Conservation (phyloP, 306 rosid species). For the Vigna hirtella region DNA sequence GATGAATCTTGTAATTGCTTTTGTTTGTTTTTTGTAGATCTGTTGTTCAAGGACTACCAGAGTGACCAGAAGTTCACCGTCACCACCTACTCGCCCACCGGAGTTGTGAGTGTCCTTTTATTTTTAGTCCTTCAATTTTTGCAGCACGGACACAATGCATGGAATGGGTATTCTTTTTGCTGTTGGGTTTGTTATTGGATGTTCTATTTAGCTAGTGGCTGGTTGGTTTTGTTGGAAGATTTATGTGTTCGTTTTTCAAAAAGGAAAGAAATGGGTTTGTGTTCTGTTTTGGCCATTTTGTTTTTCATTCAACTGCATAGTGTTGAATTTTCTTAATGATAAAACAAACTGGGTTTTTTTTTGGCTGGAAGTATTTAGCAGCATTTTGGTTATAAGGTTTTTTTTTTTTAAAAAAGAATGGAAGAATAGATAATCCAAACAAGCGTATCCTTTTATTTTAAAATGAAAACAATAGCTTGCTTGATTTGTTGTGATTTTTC, state of each 20-base stretch:
- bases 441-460: not conserved
- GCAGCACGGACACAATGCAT: constrained; percentile 5
- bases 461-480: not conserved
- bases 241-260: not conserved
- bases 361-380: not conserved
- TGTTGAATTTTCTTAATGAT: not conserved
- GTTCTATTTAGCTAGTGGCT: constrained; percentile 1
- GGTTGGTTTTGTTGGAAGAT: not conserved
- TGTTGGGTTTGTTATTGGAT: not conserved
- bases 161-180: constrained; percentile 8
- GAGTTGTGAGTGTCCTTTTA: constrained; percentile 65
- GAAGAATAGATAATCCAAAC: not conserved
- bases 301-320: not conserved
- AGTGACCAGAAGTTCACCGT: constrained; percentile 90
- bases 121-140: not conserved
- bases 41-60: constrained; percentile 86
- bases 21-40: constrained; percentile 57
- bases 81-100: constrained; percentile 90
- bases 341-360: not conserved
- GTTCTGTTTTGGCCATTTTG: not conserved
- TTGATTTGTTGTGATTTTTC: not conserved
- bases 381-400: not conserved
- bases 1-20: constrained; percentile 43
- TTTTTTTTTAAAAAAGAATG: not conserved
- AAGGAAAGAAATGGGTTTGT: not conserved